phyloP scores from a whole-genome alignment of 768 basidiomycete genomes.

The Boletellus sp. region DNA sequence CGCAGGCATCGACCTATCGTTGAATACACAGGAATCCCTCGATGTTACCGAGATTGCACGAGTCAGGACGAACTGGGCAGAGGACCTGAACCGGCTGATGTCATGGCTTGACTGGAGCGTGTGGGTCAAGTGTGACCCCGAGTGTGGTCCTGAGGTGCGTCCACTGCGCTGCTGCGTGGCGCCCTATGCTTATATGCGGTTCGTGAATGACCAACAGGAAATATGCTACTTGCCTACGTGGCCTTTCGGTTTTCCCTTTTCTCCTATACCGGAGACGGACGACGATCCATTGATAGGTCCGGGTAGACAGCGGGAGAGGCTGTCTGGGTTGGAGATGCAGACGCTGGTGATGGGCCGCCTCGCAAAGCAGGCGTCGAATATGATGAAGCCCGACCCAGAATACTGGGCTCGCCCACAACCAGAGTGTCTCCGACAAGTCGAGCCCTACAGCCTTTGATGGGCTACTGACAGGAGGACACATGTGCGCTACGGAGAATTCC shows the following conservation, averaged over 20 bases:
- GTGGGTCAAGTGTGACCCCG: conserved; percentile 47
- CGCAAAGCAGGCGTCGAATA: too few species aligned
- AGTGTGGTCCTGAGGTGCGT: conserved; percentile 41
- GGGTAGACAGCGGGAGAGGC: too few species aligned
- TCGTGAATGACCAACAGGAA: too few species aligned
- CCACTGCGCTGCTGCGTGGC: not conserved
- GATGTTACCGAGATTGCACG: not conserved
- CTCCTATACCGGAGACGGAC: too few species aligned
- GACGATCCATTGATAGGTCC: too few species aligned
- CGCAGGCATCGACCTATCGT: conserved; percentile 11
- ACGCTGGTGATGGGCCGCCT: too few species aligned
- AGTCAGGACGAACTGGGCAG: conserved; percentile 31
- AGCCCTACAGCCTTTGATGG: not conserved
- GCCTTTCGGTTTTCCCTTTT: not conserved
- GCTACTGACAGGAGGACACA: too few species aligned
- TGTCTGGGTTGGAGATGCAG: too few species aligned
- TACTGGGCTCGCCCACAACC: conserved; percentile 12
- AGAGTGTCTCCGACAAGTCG: conserved; percentile 7
- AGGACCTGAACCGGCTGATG: conserved; percentile 30
- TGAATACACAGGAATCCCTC: conserved; percentile 2
- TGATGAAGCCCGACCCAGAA: too few species aligned
- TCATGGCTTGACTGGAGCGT: conserved; percentile 49
- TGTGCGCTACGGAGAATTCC: too few species aligned
- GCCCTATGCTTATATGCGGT: not conserved
- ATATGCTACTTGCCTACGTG: not conserved